These are phyloP conservation scores for Nymphaea thermarum DNA, from an alignment of 164 flowering plant genomes.

Conservation along the genomic window DNA sequence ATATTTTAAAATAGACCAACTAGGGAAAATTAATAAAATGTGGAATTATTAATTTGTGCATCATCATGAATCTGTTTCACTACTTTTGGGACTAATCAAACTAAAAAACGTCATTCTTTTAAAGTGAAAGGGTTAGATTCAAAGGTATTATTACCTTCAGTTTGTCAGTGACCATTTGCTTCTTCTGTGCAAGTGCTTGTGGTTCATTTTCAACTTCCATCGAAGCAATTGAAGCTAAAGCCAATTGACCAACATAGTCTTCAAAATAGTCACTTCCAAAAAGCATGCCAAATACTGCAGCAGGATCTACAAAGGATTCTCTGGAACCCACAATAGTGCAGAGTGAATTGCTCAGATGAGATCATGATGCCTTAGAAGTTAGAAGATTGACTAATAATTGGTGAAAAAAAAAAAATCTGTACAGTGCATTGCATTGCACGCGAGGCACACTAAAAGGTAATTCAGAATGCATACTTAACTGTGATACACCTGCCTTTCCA, in stretches of 20 bases:
- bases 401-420: too few relatives aligned
- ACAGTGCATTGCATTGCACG: too few relatives aligned
- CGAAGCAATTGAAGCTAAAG: conserved; percentile 56
- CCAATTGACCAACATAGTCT: conserved; percentile 87
- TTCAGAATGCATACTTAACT: conserved; percentile 38
- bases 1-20: too few relatives aligned
- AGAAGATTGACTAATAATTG: too few relatives aligned
- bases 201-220: conserved; percentile 45
- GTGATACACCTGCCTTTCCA: conserved; percentile 59
- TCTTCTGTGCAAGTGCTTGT: conserved; percentile 26
- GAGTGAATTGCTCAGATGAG: neutral
- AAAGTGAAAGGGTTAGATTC: too few relatives aligned
- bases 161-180: conserved; percentile 44
- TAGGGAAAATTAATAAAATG: too few relatives aligned
- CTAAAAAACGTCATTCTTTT: too few relatives aligned
- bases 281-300: conserved; percentile 88
- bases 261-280: conserved; percentile 92
- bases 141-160: conserved; percentile 33
- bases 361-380: too few relatives aligned
- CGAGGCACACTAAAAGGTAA: too few relatives aligned
- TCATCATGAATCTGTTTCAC: neutral
- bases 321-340: conserved; percentile 16
- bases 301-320: conserved; percentile 75
- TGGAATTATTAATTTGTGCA: too few relatives aligned
- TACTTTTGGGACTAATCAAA: neutral